Conservation (phyloP, 768 basidiomycete genomes). For the Lactarius pseudohatsudake region DNA sequence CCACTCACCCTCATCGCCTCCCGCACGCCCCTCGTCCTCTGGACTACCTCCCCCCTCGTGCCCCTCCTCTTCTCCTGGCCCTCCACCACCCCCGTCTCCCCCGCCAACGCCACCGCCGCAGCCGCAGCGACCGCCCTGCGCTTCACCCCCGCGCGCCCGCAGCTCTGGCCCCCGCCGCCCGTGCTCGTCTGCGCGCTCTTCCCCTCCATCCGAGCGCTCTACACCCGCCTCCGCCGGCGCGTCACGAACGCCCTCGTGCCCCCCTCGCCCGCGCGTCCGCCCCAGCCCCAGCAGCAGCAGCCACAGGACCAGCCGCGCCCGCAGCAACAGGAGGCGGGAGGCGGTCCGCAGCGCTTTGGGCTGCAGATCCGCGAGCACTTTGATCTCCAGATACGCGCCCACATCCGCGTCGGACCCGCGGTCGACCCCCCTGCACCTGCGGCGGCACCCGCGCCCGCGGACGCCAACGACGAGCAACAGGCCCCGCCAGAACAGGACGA, state of each 20-base stretch:
- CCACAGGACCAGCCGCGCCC: too few species aligned
- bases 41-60: constrained; percentile 33
- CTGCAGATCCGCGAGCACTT: constrained; percentile 30
- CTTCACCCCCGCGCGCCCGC: constrained; percentile 15
- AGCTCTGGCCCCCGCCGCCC: constrained; percentile 39
- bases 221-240: constrained; percentile 29
- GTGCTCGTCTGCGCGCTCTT: constrained; percentile 34
- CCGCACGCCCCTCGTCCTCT: constrained; percentile 38
- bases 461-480: neutral
- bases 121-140: neutral
- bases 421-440: neutral
- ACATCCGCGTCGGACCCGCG: neutral
- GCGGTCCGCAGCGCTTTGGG: constrained; percentile 32
- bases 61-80: constrained; percentile 39
- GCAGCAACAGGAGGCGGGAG: neutral
- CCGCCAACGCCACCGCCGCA: constrained; percentile 12
- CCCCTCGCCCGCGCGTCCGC: constrained; percentile 6
- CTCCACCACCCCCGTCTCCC: constrained; percentile 28
- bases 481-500: neutral
- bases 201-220: constrained; percentile 33
- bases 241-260: constrained; percentile 32
- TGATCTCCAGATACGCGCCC: constrained; percentile 16
- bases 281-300: neutral
- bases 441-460: neutral
- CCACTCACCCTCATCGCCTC: constrained; percentile 67